These are phyloP conservation scores for Annulohypoxylon nitens DNA, from an alignment of 495 filamentous ascomycete species.

Conservation along the genomic window DNA sequence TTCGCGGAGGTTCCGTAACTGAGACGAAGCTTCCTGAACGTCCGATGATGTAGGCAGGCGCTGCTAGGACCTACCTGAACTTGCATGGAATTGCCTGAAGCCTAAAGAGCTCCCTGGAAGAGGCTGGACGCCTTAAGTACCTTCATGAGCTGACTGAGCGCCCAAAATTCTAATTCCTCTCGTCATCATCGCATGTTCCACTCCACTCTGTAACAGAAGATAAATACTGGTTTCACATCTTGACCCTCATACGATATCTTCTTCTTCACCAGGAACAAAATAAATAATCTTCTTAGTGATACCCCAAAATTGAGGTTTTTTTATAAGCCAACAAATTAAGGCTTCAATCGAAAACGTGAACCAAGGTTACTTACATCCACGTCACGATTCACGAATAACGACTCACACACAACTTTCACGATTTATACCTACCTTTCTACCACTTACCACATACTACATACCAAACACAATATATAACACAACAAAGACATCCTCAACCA, in stretches of 20 bases:
- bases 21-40: slow-evolving; percentile 31
- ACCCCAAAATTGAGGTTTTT: slow-evolving; percentile 11
- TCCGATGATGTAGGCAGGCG: slow-evolving; percentile 43
- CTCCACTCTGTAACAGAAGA: slow-evolving; percentile 37
- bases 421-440: neutral
- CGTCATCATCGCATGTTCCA: slow-evolving; percentile 44
- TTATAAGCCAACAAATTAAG: slow-evolving; percentile 23
- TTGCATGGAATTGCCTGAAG: neutral
- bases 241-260: slow-evolving; percentile 15
- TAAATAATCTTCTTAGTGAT: slow-evolving; percentile 23
- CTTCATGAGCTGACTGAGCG: slow-evolving; percentile 28
- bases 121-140: slow-evolving; percentile 18
- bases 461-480: neutral
- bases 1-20: slow-evolving; percentile 30
- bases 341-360: slow-evolving; percentile 23
- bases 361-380: slow-evolving; percentile 15
- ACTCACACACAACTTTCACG: neutral
- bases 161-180: slow-evolving; percentile 18
- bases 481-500: slow-evolving; percentile 10
- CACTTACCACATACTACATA: neutral
- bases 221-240: slow-evolving; percentile 37
- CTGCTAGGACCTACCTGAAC: slow-evolving; percentile 15
- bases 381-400: slow-evolving; percentile 1
- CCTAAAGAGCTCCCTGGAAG: slow-evolving; percentile 20
- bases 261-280: slow-evolving; percentile 28